Conservation (phyloP, 805 yeast species). For the Peterozyma toletana region DNA sequence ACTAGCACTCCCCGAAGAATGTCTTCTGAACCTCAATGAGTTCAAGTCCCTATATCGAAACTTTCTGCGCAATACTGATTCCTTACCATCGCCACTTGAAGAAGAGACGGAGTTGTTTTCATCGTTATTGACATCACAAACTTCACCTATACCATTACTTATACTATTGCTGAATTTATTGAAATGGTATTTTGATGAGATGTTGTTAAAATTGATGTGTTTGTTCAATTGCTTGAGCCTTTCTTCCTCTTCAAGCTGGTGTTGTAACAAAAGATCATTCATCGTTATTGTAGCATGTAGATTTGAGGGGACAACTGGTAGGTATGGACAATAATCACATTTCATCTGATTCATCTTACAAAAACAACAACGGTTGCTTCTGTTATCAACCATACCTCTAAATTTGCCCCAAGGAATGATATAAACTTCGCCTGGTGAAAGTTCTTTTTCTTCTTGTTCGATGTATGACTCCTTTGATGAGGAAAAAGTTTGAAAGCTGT, state of each 20-base stretch:
- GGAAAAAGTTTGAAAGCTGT: too few relatives aligned
- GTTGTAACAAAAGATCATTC: not conserved
- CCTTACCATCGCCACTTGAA: not conserved
- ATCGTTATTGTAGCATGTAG: not conserved
- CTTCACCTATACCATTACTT: too few relatives aligned
- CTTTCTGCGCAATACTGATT: not conserved
- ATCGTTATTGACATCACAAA: not conserved
- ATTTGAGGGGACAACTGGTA: slow-evolving; percentile 5
- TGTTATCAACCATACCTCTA: slow-evolving; percentile 6
- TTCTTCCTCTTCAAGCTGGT: not conserved
- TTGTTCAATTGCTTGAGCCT: slow-evolving; percentile 2
- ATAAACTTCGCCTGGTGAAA: not conserved
- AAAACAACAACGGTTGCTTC: slow-evolving; percentile 1
- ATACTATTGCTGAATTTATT: too few relatives aligned
- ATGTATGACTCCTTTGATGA: too few relatives aligned
- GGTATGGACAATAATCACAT: not conserved
- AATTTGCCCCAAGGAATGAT: slow-evolving; percentile 6
- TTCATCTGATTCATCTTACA: not conserved
- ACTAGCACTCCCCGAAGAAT: not conserved
- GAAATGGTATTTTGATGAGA: not conserved
- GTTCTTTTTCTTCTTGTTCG: too few relatives aligned
- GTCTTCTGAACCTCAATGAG: slow-evolving; percentile 2
- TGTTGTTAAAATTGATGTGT: not conserved
- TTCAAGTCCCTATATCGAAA: slow-evolving; percentile 5
- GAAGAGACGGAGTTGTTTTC: not conserved